Base-by-base conservation (phyloP, 2,329 filamentous ascomycete genomes). In the Fusarium begoniae region DNA sequence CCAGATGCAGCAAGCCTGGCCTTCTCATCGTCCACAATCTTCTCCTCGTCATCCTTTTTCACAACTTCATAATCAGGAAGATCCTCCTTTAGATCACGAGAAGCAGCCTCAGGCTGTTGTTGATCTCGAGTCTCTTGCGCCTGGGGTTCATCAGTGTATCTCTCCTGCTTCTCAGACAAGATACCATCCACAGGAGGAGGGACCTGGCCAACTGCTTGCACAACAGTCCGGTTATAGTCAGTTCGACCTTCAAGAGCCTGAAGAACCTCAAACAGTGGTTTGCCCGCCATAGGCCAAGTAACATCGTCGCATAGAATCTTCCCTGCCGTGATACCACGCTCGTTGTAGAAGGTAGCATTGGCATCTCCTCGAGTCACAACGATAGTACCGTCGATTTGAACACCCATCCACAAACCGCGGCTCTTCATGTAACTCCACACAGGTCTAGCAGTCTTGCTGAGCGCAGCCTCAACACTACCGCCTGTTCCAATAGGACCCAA, bases 341-440 rank as follows among this genome's bases (percentile, higher is more conserved):
- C 87, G 22, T 90, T 89, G 79, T 95, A 96, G 75, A 96, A 96
- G 15, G 89, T 87, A 69, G 93, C 91, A 78, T 96, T 96, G 78
- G 94, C 94, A 74, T 95, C 94, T 1, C 87, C 89, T 28, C 94
- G 88, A 77, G 94, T 91, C 57, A 95, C 90, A 47, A 96, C 86
- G 24, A 96, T 87, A 0, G 93, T 95, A 5, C 94, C 94, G 75
- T 96, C 93, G n/a, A 95, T 86, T 73, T 94, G 92, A 1, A 95
- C 88, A 18, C 93, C 93, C 3, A 92, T 92, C 80, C 95, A 96
- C 65, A 96, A 88, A 3, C 94, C 94, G 38, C 93, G 88, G 71
- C 90, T 93, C 84, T 96, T 96, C 82, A 95, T 89, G 79, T 96
- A 96, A 37, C 91, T 94, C 87, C 92, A 96, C 12, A 95, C 87